Percentiles rank a stretch among this genome's conserved stretches.
Evolutionary conservation across 768 basidiomycete genomes (phyloP).

Genomic region (Rhizopogon vesiculosus): DNA sequence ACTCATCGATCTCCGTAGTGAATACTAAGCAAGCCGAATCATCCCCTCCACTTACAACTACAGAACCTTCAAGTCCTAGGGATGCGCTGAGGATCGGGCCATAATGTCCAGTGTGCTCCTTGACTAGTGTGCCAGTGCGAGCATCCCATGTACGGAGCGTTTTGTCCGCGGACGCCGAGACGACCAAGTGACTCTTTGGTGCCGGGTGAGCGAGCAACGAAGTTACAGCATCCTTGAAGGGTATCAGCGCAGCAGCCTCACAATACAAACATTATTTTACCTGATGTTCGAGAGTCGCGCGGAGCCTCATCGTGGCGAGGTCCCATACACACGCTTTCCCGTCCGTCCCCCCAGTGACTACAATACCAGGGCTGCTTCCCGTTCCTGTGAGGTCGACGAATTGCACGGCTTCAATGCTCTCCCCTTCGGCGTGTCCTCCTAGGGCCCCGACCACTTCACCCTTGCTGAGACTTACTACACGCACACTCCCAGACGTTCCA

Average conservation of each 20-base stretch:
- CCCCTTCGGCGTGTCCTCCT: slow-evolving; percentile 79
- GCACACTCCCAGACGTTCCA: slow-evolving; percentile 78
- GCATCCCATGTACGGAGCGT: slow-evolving; percentile 92
- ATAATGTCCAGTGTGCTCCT: slow-evolving; percentile 79
- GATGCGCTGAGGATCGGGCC: slow-evolving; percentile 74
- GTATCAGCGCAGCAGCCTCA: not conserved
- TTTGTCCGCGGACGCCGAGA: slow-evolving; percentile 85
- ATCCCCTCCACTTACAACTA: slow-evolving; percentile 86
- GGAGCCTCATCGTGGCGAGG: slow-evolving; percentile 75
- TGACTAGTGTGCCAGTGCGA: slow-evolving; percentile 72
- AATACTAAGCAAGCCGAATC: slow-evolving; percentile 86
- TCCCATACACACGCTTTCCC: slow-evolving; percentile 96
- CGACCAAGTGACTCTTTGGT: slow-evolving; percentile 71
- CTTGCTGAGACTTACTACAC: slow-evolving; percentile 82
- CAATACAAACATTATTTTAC: slow-evolving; percentile 37
- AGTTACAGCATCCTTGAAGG: slow-evolving; percentile 78
- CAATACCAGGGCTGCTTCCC: slow-evolving; percentile 52
- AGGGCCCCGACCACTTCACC: slow-evolving; percentile 78
- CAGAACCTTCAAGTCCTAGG: slow-evolving; percentile 62
- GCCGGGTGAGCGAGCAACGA: slow-evolving; percentile 68
- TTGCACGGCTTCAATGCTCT: slow-evolving; percentile 82
- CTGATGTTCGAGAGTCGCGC: slow-evolving; percentile 78
- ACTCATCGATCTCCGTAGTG: slow-evolving; percentile 43
- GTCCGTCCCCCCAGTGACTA: slow-evolving; percentile 87
- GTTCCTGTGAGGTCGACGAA: slow-evolving; percentile 76